Conservation (phyloP, 768 basidiomycete genomes). For the Serpula lacrymans region DNA sequence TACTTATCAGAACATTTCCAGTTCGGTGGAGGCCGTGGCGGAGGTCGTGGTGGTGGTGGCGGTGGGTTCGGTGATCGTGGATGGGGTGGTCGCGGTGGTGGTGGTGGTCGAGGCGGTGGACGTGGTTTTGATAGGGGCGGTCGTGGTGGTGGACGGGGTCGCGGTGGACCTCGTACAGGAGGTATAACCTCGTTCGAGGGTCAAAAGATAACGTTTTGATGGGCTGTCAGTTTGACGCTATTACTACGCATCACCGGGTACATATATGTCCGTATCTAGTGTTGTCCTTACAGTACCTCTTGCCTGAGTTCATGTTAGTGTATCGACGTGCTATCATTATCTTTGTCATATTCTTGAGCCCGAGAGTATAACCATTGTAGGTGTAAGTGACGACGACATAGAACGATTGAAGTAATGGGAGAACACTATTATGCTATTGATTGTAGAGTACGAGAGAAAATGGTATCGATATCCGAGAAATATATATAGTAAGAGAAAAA, state of each 20-base stretch:
- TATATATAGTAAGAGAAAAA: too few species aligned
- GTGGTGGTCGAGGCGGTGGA: slow-evolving; percentile 38
- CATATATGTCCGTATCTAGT: slow-evolving; percentile 1
- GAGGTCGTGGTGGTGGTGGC: slow-evolving; percentile 37
- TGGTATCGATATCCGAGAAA: background rate
- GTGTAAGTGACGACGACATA: too few species aligned
- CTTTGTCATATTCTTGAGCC: too few species aligned
- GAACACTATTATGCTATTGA: too few species aligned
- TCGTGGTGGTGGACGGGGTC: slow-evolving; percentile 31
- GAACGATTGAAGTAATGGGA: too few species aligned
- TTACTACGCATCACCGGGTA: slow-evolving; percentile 15
- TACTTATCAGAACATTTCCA: background rate
- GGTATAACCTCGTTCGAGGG: slow-evolving; percentile 51
- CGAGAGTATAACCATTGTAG: too few species aligned
- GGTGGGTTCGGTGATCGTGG: slow-evolving; percentile 42
- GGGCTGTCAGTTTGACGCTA: too few species aligned
- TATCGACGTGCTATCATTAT: background rate
- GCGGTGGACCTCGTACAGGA: slow-evolving; percentile 48
- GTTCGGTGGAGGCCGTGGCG: slow-evolving; percentile 25
- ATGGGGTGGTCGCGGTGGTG: slow-evolving; percentile 42
- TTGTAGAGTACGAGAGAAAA: background rate
- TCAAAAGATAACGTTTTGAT: slow-evolving; percentile 50
- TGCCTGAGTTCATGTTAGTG: too few species aligned
- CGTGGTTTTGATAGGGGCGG: slow-evolving; percentile 35
- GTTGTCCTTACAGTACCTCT: slow-evolving; percentile 3